A percentile compares a stretch with the other conserved stretches of the same genome.
Evolutionary conservation across 352 stramenopile species (phyloP).

Genomic region (Globisporangium paroecandrum): DNA sequence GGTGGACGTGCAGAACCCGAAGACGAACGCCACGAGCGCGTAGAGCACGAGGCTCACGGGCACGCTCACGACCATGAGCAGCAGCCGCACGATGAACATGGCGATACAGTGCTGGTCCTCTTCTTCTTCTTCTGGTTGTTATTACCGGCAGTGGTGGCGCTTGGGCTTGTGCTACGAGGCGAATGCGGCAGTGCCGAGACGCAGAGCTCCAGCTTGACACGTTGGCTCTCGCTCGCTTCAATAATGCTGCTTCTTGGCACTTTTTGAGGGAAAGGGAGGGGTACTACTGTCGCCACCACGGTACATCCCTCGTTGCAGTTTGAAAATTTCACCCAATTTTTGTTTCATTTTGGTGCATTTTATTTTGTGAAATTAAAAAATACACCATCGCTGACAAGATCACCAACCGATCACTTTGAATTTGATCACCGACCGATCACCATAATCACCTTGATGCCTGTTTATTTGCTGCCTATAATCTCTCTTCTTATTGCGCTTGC

Average conservation of each 20-base stretch:
- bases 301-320: neutral
- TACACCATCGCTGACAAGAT: no score
- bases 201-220: neutral
- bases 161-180: neutral
- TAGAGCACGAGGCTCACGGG: slow-evolving; percentile 16
- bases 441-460: no score
- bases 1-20: slow-evolving; percentile 14
- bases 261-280: neutral
- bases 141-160: neutral
- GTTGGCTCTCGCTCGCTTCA: neutral
- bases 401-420: no score
- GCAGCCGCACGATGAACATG: slow-evolving; percentile 15
- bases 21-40: slow-evolving; percentile 11
- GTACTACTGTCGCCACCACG: neutral
- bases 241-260: neutral
- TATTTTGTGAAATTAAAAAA: no score
- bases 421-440: no score
- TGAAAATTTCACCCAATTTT: neutral
- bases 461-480: no score
- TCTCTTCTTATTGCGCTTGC: no score
- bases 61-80: slow-evolving; percentile 15
- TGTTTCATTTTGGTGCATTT: no score
- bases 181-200: neutral
- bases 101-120: neutral
- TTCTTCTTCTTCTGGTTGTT: neutral